Evolutionary conservation across 129 eudicot genomes (phyloP).

Genomic region (Flaveria robusta): DNA sequence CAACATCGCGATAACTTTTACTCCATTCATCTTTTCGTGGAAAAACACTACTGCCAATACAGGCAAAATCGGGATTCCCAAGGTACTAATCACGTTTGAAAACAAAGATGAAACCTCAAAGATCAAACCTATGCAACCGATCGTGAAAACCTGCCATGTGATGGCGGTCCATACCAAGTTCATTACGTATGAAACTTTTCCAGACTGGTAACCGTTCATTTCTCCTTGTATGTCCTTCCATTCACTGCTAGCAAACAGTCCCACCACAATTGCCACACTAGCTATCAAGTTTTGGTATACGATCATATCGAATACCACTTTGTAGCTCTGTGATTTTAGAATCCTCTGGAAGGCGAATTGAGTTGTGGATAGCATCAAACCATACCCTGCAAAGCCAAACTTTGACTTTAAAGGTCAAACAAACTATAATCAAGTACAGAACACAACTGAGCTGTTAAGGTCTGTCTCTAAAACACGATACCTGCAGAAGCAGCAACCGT

Average conservation of each 20-base stretch:
- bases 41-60: constrained; percentile 39
- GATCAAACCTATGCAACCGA: constrained; percentile 30
- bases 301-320: constrained; percentile 30
- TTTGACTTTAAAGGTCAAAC: not conserved
- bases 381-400: constrained; percentile 38
- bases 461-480: not conserved
- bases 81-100: constrained; percentile 37
- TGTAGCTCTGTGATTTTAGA: constrained; percentile 36
- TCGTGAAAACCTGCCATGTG: constrained; percentile 44
- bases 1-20: constrained; percentile 31
- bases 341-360: constrained; percentile 42
- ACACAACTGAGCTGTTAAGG: not conserved
- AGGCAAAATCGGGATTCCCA: constrained; percentile 38
- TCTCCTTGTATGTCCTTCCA: constrained; percentile 49
- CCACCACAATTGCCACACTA: constrained; percentile 25
- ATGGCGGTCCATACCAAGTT: constrained; percentile 46
- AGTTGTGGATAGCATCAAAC: constrained; percentile 40
- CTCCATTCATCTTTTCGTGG: constrained; percentile 34
- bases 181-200: constrained; percentile 44
- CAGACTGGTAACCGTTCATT: constrained; percentile 40
- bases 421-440: not conserved
- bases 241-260: constrained; percentile 55
- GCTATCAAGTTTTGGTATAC: constrained; percentile 37
- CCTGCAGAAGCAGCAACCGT: constrained; percentile 47
- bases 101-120: constrained; percentile 32